Conservation (phyloP, 257 asterid genomes). For the Nicotiana knightiana region DNA sequence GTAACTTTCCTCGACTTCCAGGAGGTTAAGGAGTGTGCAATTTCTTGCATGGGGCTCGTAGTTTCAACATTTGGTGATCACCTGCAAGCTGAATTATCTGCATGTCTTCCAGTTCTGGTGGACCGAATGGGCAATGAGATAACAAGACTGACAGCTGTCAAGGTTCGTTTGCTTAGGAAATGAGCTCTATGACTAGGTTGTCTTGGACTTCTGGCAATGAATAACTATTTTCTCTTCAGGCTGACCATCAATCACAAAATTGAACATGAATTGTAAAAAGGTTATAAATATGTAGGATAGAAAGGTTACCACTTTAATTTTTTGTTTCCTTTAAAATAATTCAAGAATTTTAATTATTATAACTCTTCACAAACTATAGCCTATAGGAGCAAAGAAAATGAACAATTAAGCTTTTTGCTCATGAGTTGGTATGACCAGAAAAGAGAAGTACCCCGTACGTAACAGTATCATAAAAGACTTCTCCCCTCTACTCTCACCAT, state of each 20-base stretch:
- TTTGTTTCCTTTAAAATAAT: not conserved
- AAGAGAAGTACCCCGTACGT: not conserved
- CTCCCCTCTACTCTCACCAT: not conserved
- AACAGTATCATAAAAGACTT: not conserved
- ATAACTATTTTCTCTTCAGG: constrained; percentile 2
- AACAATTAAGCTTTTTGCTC: not conserved
- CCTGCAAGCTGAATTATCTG: constrained; percentile 60
- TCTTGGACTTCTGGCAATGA: not conserved
- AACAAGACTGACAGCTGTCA: constrained; percentile 96
- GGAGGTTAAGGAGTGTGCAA: constrained; percentile 99
- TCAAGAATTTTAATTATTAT: not conserved
- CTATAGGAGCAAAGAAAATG: not conserved
- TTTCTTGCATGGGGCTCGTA: constrained; percentile 97
- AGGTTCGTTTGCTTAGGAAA: constrained; percentile 43
- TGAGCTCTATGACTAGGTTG: constrained; percentile 3
- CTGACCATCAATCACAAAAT: not conserved
- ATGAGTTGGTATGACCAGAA: constrained; percentile 4
- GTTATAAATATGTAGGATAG: not conserved
- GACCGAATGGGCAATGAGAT: constrained; percentile 99
- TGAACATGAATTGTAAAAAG: not conserved
- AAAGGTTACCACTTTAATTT: not conserved
- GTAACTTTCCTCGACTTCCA: constrained; percentile 28
- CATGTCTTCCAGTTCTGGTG: constrained; percentile 97
- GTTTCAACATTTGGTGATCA: constrained; percentile 97
- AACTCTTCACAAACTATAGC: not conserved